phyloP scores from a whole-genome alignment of 2,329 filamentous ascomycete genomes.

The Corinectria fuckeliana region DNA sequence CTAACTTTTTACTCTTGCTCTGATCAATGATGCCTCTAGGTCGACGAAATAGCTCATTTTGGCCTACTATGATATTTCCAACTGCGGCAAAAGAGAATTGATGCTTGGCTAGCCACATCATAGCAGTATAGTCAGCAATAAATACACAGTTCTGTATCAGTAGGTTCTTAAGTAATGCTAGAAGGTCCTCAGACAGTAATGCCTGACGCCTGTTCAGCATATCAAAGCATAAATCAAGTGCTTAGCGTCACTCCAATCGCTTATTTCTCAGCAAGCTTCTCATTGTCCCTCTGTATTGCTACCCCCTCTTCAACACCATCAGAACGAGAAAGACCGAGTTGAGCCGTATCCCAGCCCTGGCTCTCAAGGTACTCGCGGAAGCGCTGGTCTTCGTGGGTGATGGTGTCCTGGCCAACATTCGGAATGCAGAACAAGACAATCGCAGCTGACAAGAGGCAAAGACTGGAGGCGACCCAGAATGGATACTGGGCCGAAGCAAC shows the following conservation, averaged over 20 bases:
- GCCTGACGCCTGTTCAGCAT: no score
- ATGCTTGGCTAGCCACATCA: no score
- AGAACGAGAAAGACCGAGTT: conserved; percentile 55
- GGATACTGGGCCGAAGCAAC: conserved; percentile 78
- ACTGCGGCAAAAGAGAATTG: no score
- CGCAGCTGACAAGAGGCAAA: conserved; percentile 77
- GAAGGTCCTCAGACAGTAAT: no score
- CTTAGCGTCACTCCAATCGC: neutral
- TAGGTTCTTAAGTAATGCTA: no score
- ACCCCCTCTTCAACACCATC: conserved; percentile 25
- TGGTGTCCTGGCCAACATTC: conserved; percentile 83
- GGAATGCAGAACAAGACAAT: conserved; percentile 70
- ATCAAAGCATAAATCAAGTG: no score
- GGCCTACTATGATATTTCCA: no score
- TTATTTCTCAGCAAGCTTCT: conserved; percentile 15
- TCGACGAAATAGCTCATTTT: no score
- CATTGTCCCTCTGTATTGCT: neutral
- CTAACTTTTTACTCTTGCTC: no score
- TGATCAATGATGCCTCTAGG: no score
- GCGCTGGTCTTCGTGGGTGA: conserved; percentile 74
- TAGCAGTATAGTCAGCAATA: no score
- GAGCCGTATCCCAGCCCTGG: conserved; percentile 76
- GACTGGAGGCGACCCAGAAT: conserved; percentile 81
- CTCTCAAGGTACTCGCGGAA: conserved; percentile 77
- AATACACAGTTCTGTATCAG: no score